These are phyloP conservation scores for Aspergillus incahuasiensis DNA, from an alignment of 495 filamentous ascomycete genomes.

Conservation along the genomic window DNA sequence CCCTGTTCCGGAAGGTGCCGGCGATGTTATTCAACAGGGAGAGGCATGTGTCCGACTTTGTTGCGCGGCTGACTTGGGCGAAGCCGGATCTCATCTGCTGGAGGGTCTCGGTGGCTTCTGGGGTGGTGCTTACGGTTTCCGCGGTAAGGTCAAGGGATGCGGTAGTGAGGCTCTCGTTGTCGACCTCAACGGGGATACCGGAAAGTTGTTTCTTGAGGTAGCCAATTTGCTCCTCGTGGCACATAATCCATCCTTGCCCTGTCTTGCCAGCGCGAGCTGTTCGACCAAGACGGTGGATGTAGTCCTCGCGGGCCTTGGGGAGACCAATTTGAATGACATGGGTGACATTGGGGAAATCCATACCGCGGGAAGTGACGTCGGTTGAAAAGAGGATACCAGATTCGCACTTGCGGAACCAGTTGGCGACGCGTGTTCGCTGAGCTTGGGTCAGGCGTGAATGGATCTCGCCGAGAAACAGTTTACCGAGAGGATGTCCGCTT, in stretches of 20 bases:
- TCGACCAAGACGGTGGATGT: conserved; percentile 70
- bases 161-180: conserved; percentile 49
- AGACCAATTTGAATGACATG: conserved; percentile 68
- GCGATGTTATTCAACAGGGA: conserved; percentile 40
- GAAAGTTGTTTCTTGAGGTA: conserved; percentile 46
- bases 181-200: conserved; percentile 60
- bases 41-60: conserved; percentile 51
- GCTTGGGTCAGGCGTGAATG: conserved; percentile 74
- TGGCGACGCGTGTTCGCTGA: conserved; percentile 60
- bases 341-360: conserved; percentile 72
- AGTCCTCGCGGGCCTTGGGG: conserved; percentile 58
- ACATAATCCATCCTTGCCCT: conserved; percentile 76
- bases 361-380: conserved; percentile 90
- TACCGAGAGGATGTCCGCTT: conserved; percentile 41
- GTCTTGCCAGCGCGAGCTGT: conserved; percentile 69
- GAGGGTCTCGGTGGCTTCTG: conserved; percentile 29
- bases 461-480: conserved; percentile 58
- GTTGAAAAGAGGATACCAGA: conserved; percentile 81
- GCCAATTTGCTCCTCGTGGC: conserved; percentile 55
- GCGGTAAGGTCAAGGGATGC: conserved; percentile 20
- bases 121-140: conserved; percentile 41
- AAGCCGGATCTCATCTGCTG: conserved; percentile 34
- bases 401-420: conserved; percentile 59
- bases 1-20: conserved; percentile 26
- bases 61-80: conserved; percentile 24